A percentile compares a stretch with the other conserved stretches of the same genome.
These are phyloP conservation scores for Colletotrichum sp. DNA, from an alignment of 2,329 filamentous ascomycete genomes.

Conservation along the genomic window DNA sequence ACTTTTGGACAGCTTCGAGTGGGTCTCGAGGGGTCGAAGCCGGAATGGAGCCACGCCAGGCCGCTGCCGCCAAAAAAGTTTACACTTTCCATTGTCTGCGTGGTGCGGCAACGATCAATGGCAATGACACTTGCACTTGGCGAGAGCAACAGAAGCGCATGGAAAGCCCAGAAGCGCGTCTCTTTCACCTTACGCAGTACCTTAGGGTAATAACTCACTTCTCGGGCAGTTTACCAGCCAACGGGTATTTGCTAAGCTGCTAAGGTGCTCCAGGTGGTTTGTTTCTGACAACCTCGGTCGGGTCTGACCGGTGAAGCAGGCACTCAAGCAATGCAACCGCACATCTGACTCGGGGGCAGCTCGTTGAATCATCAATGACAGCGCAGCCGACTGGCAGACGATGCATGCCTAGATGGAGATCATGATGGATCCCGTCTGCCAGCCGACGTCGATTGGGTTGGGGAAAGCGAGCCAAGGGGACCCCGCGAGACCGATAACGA, in stretches of 20 bases:
- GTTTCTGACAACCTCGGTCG: background rate
- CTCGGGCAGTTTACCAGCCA: background rate
- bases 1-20: background rate
- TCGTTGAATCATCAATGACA: background rate
- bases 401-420: background rate
- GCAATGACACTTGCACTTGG: background rate
- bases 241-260: background rate
- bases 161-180: background rate
- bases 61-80: background rate
- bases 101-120: background rate
- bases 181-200: background rate
- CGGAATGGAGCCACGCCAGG: background rate
- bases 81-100: background rate
- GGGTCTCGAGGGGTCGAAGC: background rate
- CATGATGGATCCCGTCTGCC: background rate
- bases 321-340: background rate
- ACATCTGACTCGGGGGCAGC: background rate
- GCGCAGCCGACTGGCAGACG: background rate
- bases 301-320: background rate
- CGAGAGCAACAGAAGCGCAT: background rate
- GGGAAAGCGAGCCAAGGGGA: background rate
- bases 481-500: conserved; percentile 14
- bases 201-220: background rate
- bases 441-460: background rate
- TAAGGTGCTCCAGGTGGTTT: background rate